Evolutionary conservation across 306 rosid species (phyloP).

Genomic region (Cucurbita pepo): DNA sequence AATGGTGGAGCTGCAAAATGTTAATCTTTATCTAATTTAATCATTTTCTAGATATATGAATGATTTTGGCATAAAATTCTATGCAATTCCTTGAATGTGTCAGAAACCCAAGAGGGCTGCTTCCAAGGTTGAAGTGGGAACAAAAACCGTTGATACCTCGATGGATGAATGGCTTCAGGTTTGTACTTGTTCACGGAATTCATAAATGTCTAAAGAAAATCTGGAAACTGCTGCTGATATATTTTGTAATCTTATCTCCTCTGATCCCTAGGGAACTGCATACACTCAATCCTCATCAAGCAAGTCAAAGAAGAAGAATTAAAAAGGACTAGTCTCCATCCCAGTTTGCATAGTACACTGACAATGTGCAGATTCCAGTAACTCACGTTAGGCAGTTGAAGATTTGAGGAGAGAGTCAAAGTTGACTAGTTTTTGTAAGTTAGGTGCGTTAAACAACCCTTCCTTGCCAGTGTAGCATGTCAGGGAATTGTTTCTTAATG

Average conservation of each 20-base stretch:
- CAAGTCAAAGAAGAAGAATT: conserved; percentile 83
- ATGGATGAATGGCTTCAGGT: conserved; percentile 97
- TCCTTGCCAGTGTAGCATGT: conserved; percentile 42
- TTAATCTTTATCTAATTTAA: not conserved
- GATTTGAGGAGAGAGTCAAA: conserved; percentile 26
- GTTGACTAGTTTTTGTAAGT: conserved; percentile 21
- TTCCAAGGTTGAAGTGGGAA: conserved; percentile 91
- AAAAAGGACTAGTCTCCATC: conserved; percentile 18
- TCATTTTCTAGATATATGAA: not conserved
- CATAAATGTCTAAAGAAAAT: not conserved
- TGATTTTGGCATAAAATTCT: not conserved
- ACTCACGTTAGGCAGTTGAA: conserved; percentile 34
- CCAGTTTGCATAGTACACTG: conserved; percentile 29
- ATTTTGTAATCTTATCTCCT: not conserved
- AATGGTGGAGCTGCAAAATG: not conserved
- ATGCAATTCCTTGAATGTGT: not conserved
- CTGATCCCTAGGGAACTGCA: conserved; percentile 69
- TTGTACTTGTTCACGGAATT: not conserved
- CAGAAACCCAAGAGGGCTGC: conserved; percentile 80
- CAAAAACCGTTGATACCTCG: conserved; percentile 53
- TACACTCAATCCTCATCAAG: conserved; percentile 33
- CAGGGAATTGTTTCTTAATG: conserved; percentile 1
- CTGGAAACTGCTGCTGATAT: not conserved
- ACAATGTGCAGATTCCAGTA: conserved; percentile 28
- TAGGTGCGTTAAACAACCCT: conserved; percentile 23